Base-by-base conservation (phyloP, 2,329 filamentous ascomycete genomes). In the Beauveria scarabaeidicola region DNA sequence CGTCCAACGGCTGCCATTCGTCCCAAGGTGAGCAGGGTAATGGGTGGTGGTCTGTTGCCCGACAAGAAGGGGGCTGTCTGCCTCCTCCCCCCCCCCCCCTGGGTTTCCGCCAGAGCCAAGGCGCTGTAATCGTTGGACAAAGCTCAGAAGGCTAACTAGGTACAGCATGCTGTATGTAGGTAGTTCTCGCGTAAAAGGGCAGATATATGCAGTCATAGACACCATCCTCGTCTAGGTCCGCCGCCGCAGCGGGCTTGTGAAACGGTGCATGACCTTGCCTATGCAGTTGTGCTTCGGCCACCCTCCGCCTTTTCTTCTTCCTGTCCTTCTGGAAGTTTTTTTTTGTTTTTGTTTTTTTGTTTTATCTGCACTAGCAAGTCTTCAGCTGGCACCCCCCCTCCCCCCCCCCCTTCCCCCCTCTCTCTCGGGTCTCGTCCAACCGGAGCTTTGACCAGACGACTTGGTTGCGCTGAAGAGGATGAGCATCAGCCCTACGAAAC, bases 401-500 rank as follows among this genome's bases (percentile, higher is more conserved):
- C 11, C 21, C 3, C 46, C 0, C 25, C 46, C 46, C 21, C 21
- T 46, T 11, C 15, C 9, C 19, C n/a, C 53, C n/a, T 43, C 27
- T 19, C 17, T 46, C 43, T 38, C 38, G 19, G 13, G 5, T 23
- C 29, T 51, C 32, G 46, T 50, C 55, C 55, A 58, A 58, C 55
- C 55, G 55, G 55, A 58, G 55, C 10, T 36, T 51, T 43, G 47
- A 40, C 48, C 55, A 58, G 55, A 58, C 55, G 47, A 58, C 27
- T 57, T 19, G 8, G 8, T n/a, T 17, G 23, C 13, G 15, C 15
- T 10, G 8, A 11, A 38, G 48, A 27, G 21, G 9, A 13, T 27
- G n/a, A 38, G 19, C 47, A 54, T 60, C 58, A 54, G 58, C 58
- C 58, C 58, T 60, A 60, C 51, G 51, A 54, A 32, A 48, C 57